Base-by-base conservation (phyloP, 2,329 filamentous ascomycete species). In the Coniochaeta pulveracea region DNA sequence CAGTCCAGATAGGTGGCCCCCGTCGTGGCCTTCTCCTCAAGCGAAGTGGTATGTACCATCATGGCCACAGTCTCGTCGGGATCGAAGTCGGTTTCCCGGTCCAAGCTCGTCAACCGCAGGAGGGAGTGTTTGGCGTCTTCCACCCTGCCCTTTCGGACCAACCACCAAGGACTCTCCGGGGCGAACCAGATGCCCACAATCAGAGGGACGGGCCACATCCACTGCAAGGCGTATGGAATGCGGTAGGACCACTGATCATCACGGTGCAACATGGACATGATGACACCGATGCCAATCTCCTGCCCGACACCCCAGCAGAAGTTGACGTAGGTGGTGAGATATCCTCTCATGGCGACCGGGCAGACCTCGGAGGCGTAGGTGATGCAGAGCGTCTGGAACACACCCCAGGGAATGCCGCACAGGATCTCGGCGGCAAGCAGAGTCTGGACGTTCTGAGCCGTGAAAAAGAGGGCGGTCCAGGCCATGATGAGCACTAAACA, bases 291-390 rank as follows among this genome's bases (percentile, higher is more conserved):
- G 29, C 74, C 77, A 34, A 84, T 76, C 38, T 77, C 63, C 52
- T 84, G 78, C 12, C 79, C 79, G n/a, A 83, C 60, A 23, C 76
- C 79, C 77, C 78, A 83, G 63, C 78, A 82, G 47, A 80, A 76
- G 57, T 82, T 81, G 55, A 81, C 72, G 16, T 33, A 33, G 18
- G 30, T 33, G 4, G 56, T 59, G 3, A 63, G 45, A 24, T 60
- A 60, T 3, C 49, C 43, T n/a, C 58, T 51, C 33, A 68, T 54
- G 1, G 56, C n/a, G 54, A 49, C 9, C 39, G 59, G 47, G 32
- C 46, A 47, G 22, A 48, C 42, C 26, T 61, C 58, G 3, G 57
- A 54, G 2, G 57, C 57, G 37, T 62, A 61, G 4, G 57, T 50
- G 0, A 54, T 53, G 1, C 49, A 50, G 10, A 61, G 46, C 0